These are phyloP conservation scores for Hyaloscypha finlandica DNA, from an alignment of 495 filamentous ascomycete genomes.

Conservation along the genomic window DNA sequence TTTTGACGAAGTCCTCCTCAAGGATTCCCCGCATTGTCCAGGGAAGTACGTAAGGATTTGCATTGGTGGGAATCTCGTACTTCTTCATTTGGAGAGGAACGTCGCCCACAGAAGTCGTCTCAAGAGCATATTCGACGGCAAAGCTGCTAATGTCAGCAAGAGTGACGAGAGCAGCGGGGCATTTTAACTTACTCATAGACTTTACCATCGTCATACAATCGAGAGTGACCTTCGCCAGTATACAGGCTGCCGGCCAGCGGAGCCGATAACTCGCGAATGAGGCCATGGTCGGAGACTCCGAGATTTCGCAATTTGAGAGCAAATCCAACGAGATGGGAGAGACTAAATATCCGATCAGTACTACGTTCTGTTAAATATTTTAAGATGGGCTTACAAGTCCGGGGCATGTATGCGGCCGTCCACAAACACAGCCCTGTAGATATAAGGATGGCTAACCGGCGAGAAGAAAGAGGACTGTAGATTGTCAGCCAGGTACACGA, in stretches of 20 bases:
- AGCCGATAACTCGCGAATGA: conserved; percentile 85
- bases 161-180: conserved; percentile 1
- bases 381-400: conserved; percentile 66
- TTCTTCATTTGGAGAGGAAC: conserved; percentile 53
- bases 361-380: background rate
- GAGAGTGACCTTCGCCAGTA: conserved; percentile 87
- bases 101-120: conserved; percentile 68
- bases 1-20: conserved; percentile 89
- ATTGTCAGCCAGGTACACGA: background rate
- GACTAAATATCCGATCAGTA: conserved; percentile 38
- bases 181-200: conserved; percentile 73
- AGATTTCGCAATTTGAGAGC: conserved; percentile 90
- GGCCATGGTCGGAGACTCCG: conserved; percentile 87
- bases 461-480: conserved; percentile 79
- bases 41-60: conserved; percentile 85
- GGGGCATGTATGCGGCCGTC: conserved; percentile 91
- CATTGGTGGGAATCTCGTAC: conserved; percentile 47
- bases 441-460: conserved; percentile 82
- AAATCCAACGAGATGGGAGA: conserved; percentile 91
- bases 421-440: conserved; percentile 91
- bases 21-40: conserved; percentile 93
- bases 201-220: conserved; percentile 86
- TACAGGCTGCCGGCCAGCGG: conserved; percentile 92
- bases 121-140: conserved; percentile 80
- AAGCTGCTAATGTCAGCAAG: conserved; percentile 50